Conservation (phyloP, 2,329 filamentous ascomycete species). For the Stemphylium lycopersici region DNA sequence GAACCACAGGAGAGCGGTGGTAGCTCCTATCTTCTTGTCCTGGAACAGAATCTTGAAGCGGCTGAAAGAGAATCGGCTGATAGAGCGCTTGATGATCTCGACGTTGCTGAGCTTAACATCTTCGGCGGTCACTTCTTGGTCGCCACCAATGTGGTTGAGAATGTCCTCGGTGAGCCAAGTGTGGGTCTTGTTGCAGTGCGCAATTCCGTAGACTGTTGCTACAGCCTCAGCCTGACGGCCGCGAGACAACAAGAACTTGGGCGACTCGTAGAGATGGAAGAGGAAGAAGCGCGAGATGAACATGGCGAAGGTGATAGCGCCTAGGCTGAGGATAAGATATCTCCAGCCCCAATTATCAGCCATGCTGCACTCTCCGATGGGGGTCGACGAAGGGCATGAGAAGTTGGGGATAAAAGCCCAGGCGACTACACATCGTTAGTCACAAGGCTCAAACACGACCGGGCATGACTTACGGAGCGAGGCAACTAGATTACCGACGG, state of each 20-base stretch:
- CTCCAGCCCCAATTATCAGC: slow-evolving; percentile 75
- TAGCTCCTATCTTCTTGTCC: slow-evolving; percentile 55
- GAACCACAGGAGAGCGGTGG: slow-evolving; percentile 70
- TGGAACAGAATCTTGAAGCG: slow-evolving; percentile 69
- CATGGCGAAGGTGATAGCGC: slow-evolving; percentile 75
- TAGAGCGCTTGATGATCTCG: slow-evolving; percentile 63
- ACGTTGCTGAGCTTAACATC: slow-evolving; percentile 49
- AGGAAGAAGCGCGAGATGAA: slow-evolving; percentile 79
- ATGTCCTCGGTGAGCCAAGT: slow-evolving; percentile 70
- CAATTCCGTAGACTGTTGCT: slow-evolving; percentile 78
- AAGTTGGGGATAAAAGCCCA: slow-evolving; percentile 78
- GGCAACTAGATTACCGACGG: slow-evolving; percentile 76
- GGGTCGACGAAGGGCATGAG: slow-evolving; percentile 52
- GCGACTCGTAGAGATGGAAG: slow-evolving; percentile 83
- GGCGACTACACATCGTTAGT: slow-evolving; percentile 58
- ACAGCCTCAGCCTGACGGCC: slow-evolving; percentile 80
- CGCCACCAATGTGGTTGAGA: slow-evolving; percentile 59
- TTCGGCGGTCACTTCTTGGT: slow-evolving; percentile 49
- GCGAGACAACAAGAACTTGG: slow-evolving; percentile 79
- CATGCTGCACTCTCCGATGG: slow-evolving; percentile 48
- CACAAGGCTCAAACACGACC: too few relatives aligned
- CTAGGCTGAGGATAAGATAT: slow-evolving; percentile 73
- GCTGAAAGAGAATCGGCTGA: slow-evolving; percentile 70
- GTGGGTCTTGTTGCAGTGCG: slow-evolving; percentile 66
- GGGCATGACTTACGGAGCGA: slow-evolving; percentile 26